Base-by-base conservation (phyloP, 2,329 filamentous ascomycete genomes). In the Claviceps fusiformis region DNA sequence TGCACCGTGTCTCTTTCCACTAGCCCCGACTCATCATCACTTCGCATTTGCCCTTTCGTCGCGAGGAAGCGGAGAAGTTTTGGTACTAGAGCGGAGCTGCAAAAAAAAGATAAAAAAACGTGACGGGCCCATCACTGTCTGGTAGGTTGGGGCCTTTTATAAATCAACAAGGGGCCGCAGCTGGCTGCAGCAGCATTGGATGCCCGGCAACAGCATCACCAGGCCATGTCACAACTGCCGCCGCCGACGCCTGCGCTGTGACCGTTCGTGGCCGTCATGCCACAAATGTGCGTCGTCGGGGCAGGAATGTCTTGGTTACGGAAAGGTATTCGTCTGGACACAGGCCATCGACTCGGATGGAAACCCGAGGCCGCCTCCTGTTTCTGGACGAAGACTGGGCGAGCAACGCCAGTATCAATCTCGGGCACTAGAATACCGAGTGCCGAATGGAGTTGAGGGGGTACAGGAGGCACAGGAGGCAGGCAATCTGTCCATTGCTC, bases 181-280 rank as follows among this genome's bases (percentile, higher is more conserved):
- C 24, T 33, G 33, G 35, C 45, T 27, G 37, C 37, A 52, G 52
- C 48, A 50, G 33, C 55, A 57, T 54, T 60, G 63, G 48, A 64
- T 61, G 65, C 65, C 64, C 61, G 67, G 60, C 65, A 65, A 65
- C 62, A 68, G 61, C 63, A 64, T 65, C 61, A 65, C 62, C 62
- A 76, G 73, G 62, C 63, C 76, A 57, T 84, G 81, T 66, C 79
- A 83, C 67, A 83, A 82, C 68, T 84, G 81, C 67, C 79, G 80
- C 57, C 76, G 75, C 56, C 75, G 75, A 63, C 76, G 81, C 60
- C 74, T 80, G 65, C 78, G 80, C 62, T 85, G 81, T 66, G 81
- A 85, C 67, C 74, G 77, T 57, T 82, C 80, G 39, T 68, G 76
- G 52, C 81, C 81, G 31, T 71, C 68, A 56, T 84, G 81, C 65